These are phyloP conservation scores for Wickerhamomyces bovis DNA, from an alignment of 805 yeast genomes.

Conservation along the genomic window DNA sequence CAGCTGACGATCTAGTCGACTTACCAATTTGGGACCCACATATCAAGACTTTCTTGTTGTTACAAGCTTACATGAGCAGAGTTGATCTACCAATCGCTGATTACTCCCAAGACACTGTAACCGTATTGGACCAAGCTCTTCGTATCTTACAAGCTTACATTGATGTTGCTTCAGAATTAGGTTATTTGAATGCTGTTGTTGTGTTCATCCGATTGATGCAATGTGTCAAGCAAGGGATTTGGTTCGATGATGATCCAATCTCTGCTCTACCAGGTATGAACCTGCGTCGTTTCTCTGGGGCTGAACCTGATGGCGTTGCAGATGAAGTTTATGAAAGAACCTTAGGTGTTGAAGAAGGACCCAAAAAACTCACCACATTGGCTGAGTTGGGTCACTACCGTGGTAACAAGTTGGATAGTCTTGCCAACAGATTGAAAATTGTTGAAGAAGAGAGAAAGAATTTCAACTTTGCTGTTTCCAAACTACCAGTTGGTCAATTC, in stretches of 20 bases:
- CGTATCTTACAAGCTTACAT: slow-evolving; percentile 91
- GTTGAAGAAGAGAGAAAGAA: slow-evolving; percentile 35
- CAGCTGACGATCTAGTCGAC: slow-evolving; percentile 73
- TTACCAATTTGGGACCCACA: slow-evolving; percentile 72
- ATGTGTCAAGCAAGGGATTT: slow-evolving; percentile 79
- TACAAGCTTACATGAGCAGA: slow-evolving; percentile 87
- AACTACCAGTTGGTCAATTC: slow-evolving; percentile 57
- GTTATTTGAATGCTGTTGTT: slow-evolving; percentile 57
- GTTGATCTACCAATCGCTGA: slow-evolving; percentile 91
- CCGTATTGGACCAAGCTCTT: slow-evolving; percentile 88
- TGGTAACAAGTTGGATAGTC: slow-evolving; percentile 33
- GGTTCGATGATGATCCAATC: slow-evolving; percentile 78
- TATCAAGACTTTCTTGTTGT: slow-evolving; percentile 70
- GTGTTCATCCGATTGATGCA: slow-evolving; percentile 68
- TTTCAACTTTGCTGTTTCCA: slow-evolving; percentile 47
- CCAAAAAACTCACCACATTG: slow-evolving; percentile 2
- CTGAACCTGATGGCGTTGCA: slow-evolving; percentile 16
- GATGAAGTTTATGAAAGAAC: slow-evolving; percentile 5
- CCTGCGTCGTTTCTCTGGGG: slow-evolving; percentile 15
- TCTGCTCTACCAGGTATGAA: slow-evolving; percentile 25
- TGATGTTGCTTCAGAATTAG: slow-evolving; percentile 83
- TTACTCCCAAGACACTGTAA: slow-evolving; percentile 86
- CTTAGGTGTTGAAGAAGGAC: not conserved
- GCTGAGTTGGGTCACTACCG: slow-evolving; percentile 22
- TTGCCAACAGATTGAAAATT: slow-evolving; percentile 32